Conservation (phyloP, 139 green algal species). For the Chlamydomonas schloesseri region DNA sequence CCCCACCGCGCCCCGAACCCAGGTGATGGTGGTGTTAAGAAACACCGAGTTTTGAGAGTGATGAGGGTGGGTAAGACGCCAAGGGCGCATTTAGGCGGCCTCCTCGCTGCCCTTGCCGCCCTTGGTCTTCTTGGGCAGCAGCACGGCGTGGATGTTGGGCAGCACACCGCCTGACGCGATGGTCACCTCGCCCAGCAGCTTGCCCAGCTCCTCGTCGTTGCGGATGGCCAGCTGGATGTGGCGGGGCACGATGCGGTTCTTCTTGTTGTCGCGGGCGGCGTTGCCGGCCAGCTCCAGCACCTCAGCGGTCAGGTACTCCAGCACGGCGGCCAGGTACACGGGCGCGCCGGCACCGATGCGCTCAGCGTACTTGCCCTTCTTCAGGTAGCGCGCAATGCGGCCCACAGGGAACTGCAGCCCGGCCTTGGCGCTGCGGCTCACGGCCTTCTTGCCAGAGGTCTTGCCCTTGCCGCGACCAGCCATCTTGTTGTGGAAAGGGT, state of each 20-base stretch:
- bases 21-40: no score
- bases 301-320: slow-evolving; percentile 76
- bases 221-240: slow-evolving; percentile 94
- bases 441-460: slow-evolving; percentile 48
- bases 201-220: slow-evolving; percentile 95
- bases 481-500: slow-evolving; percentile 6
- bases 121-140: slow-evolving; percentile 85
- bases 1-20: no score
- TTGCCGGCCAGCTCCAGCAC: slow-evolving; percentile 91
- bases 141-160: slow-evolving; percentile 89
- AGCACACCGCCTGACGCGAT: slow-evolving; percentile 87
- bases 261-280: slow-evolving; percentile 95
- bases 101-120: slow-evolving; percentile 57
- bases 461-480: slow-evolving; percentile 34
- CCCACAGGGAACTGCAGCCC: slow-evolving; percentile 92
- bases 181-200: slow-evolving; percentile 89
- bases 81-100: no score
- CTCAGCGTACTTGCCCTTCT: slow-evolving; percentile 77
- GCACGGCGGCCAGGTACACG: slow-evolving; percentile 69
- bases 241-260: slow-evolving; percentile 87
- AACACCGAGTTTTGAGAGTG: no score
- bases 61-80: no score
- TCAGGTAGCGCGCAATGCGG: slow-evolving; percentile 87
- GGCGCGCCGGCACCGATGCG: slow-evolving; percentile 72
- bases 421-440: slow-evolving; percentile 88